phyloP scores from a whole-genome alignment of 129 eudicot genomes.

The Apium graveolens region DNA sequence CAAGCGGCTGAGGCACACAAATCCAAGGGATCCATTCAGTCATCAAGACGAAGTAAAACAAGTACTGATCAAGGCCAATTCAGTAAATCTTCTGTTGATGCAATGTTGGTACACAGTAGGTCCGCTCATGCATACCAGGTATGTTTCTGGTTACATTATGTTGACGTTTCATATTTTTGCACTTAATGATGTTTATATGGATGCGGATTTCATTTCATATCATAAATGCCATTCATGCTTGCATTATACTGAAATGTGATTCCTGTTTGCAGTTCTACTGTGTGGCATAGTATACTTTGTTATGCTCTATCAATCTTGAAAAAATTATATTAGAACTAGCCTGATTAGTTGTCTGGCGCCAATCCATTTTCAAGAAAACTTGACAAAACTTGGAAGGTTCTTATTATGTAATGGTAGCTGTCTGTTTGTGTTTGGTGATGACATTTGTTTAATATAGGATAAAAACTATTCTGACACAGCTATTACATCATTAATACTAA shows the following conservation, averaged over 20 bases:
- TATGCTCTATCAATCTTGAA: not conserved
- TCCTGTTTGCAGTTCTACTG: not conserved
- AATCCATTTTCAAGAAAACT: not conserved
- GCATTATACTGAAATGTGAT: not conserved
- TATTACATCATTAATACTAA: not conserved
- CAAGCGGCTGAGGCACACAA: constrained; percentile 98
- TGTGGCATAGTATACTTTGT: not conserved
- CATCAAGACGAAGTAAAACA: constrained; percentile 67
- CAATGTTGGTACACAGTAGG: constrained; percentile 51
- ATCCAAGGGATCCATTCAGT: constrained; percentile 70
- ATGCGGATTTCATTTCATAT: not conserved
- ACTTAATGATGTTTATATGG: not conserved
- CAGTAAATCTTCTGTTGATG: constrained; percentile 86
- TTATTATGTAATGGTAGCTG: not conserved
- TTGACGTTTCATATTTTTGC: not conserved
- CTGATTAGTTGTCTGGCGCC: not conserved
- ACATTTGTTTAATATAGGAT: not conserved
- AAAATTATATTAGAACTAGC: not conserved
- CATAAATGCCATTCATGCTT: not conserved
- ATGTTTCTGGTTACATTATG: not conserved
- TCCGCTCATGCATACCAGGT: constrained; percentile 58
- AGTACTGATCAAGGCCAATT: constrained; percentile 54
- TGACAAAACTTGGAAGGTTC: not conserved
- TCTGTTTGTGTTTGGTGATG: not conserved
- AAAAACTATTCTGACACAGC: not conserved